Evolutionary conservation across 1,139 yeast genomes (phyloP).

Genomic region (Nakaseomyces kungkrabaensis): DNA sequence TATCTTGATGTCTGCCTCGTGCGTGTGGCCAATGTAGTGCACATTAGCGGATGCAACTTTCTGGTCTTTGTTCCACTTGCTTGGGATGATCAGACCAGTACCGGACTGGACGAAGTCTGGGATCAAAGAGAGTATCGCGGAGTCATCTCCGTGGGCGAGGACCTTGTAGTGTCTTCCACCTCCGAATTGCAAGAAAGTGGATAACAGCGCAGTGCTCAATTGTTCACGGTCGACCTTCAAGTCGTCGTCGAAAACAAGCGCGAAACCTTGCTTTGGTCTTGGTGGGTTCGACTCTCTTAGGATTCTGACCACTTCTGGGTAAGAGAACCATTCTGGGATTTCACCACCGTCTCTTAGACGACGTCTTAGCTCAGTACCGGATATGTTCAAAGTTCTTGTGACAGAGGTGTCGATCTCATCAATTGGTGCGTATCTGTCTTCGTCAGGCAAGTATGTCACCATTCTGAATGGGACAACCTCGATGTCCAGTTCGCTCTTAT

Average conservation of each 20-base stretch:
- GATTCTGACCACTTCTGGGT: constrained; percentile 89
- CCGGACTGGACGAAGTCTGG: constrained; percentile 85
- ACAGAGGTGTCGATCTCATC: constrained; percentile 78
- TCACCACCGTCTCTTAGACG: constrained; percentile 77
- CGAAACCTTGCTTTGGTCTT: constrained; percentile 80
- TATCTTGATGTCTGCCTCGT: constrained; percentile 43
- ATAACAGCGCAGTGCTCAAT: constrained; percentile 76
- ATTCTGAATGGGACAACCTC: constrained; percentile 93
- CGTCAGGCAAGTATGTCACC: constrained; percentile 94
- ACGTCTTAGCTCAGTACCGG: constrained; percentile 91
- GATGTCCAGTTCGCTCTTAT: constrained; percentile 68
- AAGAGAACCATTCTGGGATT: constrained; percentile 94
- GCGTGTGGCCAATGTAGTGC: constrained; percentile 38
- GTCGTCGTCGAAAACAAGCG: constrained; percentile 39
- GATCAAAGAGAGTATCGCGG: constrained; percentile 34
- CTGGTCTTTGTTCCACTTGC: constrained; percentile 30
- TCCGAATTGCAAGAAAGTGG: constrained; percentile 79
- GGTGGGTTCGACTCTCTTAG: constrained; percentile 93
- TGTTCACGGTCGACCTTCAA: constrained; percentile 35
- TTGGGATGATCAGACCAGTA: constrained; percentile 70
- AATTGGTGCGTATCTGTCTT: constrained; percentile 90
- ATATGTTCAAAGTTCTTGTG: constrained; percentile 71
- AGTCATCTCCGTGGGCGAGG: constrained; percentile 29
- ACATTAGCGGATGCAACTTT: constrained; percentile 38
- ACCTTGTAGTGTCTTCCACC: constrained; percentile 81